phyloP scores from a whole-genome alignment of 495 filamentous ascomycete genomes.

The Penicillium daleae region DNA sequence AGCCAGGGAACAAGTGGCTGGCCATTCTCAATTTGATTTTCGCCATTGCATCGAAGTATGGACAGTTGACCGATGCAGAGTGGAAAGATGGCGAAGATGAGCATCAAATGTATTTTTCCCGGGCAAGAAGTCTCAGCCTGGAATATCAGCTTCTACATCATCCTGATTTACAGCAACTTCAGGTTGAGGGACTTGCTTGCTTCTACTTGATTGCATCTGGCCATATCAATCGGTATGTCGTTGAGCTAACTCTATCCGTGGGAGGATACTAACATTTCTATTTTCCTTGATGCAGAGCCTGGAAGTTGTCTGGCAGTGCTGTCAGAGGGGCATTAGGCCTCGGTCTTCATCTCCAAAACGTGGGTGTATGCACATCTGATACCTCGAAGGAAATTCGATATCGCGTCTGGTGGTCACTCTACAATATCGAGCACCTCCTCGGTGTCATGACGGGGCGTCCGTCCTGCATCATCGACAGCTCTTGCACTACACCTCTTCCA shows the following conservation, averaged over 20 bases:
- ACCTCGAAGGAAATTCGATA: conserved; percentile 59
- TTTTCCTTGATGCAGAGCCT: conserved; percentile 49
- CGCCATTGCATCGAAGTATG: conserved; percentile 60
- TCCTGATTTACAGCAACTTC: conserved; percentile 60
- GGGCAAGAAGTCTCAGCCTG: conserved; percentile 56
- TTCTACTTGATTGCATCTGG: conserved; percentile 62
- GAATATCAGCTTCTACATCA: conserved; percentile 55
- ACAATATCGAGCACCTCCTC: conserved; percentile 60
- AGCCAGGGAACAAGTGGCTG: conserved; percentile 54
- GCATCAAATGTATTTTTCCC: conserved; percentile 58
- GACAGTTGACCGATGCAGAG: conserved; percentile 47
- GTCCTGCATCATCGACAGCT: conserved; percentile 55
- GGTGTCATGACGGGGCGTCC: conserved; percentile 64
- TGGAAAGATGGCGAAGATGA: conserved; percentile 52
- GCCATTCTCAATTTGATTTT: conserved; percentile 67
- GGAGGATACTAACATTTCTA: not conserved
- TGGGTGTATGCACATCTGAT: conserved; percentile 50
- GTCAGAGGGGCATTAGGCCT: conserved; percentile 60
- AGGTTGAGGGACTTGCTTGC: conserved; percentile 59
- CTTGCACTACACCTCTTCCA: conserved; percentile 59
- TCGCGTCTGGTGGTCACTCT: conserved; percentile 65
- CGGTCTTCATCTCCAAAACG: conserved; percentile 64
- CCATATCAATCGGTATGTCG: conserved; percentile 62
- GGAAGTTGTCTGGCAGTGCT: conserved; percentile 61
- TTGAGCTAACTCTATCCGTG: not conserved